Evolutionary conservation across 2,329 filamentous ascomycete genomes (phyloP).

Genomic region (Ceratocystis cacaofunesta): DNA sequence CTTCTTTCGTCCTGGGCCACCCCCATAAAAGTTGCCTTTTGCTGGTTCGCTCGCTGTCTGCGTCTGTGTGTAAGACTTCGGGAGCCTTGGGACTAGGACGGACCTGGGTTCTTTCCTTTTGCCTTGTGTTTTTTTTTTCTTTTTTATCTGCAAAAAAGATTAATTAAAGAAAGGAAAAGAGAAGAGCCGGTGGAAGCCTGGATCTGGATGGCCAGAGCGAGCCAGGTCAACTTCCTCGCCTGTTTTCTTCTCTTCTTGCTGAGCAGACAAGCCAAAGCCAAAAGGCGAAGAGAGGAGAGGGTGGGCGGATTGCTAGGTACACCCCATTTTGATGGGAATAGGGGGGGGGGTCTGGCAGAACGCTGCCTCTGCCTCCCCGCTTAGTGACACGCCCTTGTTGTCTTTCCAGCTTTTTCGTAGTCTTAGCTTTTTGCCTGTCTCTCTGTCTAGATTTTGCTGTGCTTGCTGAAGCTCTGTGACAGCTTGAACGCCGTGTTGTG

Average conservation of each 20-base stretch:
- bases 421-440: not conserved
- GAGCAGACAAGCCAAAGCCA: not conserved
- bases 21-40: not conserved
- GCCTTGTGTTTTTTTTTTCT: not conserved
- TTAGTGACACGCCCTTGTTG: not conserved
- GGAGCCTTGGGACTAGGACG: conserved; percentile 6
- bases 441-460: not conserved
- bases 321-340: not conserved
- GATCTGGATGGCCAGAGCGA: not conserved
- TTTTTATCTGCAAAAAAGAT: not conserved
- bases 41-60: conserved; percentile 5
- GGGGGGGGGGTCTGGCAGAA: too few species aligned
- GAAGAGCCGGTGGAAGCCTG: not conserved
- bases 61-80: conserved; percentile 6
- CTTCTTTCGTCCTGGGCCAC: not conserved
- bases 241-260: not conserved
- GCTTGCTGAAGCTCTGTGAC: not conserved
- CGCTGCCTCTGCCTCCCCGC: too few species aligned
- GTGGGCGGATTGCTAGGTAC: not conserved
- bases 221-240: not conserved
- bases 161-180: not conserved
- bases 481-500: not conserved
- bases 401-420: not conserved
- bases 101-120: not conserved
- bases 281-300: not conserved